Percentiles rank a stretch among this genome's conserved stretches.
Evolutionary conservation across 2,329 filamentous ascomycete genomes (phyloP).

Genomic region (Alternaria ventricosa): DNA sequence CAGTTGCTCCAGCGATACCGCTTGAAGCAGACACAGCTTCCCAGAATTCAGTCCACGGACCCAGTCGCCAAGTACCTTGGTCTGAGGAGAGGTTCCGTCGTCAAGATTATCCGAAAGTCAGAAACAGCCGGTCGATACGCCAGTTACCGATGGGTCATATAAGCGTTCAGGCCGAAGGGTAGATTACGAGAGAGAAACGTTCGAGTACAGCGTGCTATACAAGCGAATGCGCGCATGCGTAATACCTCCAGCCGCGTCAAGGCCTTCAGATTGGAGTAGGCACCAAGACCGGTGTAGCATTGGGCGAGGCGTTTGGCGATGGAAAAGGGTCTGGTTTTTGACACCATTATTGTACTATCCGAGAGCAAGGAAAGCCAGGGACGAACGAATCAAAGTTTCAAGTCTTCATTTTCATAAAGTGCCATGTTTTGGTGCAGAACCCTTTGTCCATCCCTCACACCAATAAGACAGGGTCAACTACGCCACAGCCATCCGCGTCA

Average conservation of each 20-base stretch:
- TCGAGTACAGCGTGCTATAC: not conserved
- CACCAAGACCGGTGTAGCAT: constrained; percentile 22
- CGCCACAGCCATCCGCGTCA: not conserved
- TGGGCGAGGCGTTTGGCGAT: constrained; percentile 38
- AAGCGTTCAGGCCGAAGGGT: constrained; percentile 9
- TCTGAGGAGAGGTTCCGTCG: constrained; percentile 87
- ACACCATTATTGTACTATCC: constrained; percentile 8
- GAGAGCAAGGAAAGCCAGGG: not conserved
- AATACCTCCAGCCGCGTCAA: not conserved
- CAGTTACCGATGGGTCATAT: constrained; percentile 78
- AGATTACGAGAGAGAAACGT: not conserved
- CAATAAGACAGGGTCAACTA: not conserved
- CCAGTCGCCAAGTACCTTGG: constrained; percentile 93
- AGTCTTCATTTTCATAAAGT: not conserved
- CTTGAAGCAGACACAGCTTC: constrained; percentile 96
- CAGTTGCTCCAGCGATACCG: constrained; percentile 87
- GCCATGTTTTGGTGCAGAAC: not conserved
- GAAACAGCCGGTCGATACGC: constrained; percentile 97
- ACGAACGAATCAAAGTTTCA: not conserved
- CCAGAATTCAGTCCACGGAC: constrained; percentile 87
- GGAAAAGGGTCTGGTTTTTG: constrained; percentile 23
- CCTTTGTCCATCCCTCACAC: not conserved
- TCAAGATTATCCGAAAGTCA: constrained; percentile 96
- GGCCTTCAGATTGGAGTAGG: not conserved
- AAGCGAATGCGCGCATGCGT: not conserved